phyloP scores from a whole-genome alignment of 495 filamentous ascomycete species.

The Hypoxylon fragiforme region DNA sequence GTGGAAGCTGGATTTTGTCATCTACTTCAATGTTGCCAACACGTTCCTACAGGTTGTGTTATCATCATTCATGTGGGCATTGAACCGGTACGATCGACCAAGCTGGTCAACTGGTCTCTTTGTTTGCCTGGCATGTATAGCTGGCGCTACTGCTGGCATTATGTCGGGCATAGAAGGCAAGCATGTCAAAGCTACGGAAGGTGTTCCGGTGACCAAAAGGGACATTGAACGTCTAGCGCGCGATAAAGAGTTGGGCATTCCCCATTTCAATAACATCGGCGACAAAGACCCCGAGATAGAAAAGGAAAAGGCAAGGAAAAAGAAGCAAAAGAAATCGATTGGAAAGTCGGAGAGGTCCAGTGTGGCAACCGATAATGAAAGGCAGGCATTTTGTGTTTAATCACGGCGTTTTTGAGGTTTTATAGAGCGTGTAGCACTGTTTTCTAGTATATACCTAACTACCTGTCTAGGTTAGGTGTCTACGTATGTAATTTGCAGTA shows the following conservation, averaged over 20 bases:
- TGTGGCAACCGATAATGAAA: conserved; percentile 19
- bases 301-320: conserved; percentile 37
- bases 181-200: conserved; percentile 67
- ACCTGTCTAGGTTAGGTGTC: too few relatives aligned
- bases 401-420: conserved; percentile 13
- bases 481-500: conserved; percentile 5
- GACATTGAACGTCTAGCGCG: conserved; percentile 49
- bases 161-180: conserved; percentile 69
- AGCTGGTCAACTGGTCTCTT: conserved; percentile 75
- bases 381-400: conserved; percentile 20
- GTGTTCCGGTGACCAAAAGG: conserved; percentile 53
- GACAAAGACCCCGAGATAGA: conserved; percentile 52
- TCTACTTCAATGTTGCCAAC: conserved; percentile 75
- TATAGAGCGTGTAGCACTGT: conserved; percentile 17
- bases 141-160: conserved; percentile 68
- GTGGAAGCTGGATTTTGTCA: conserved; percentile 81
- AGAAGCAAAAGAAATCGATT: conserved; percentile 31
- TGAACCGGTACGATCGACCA: conserved; percentile 70
- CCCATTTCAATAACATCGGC: conserved; percentile 58
- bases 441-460: not conserved
- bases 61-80: conserved; percentile 78
- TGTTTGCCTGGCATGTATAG: conserved; percentile 68
- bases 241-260: conserved; percentile 54
- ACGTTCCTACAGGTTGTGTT: conserved; percentile 73
- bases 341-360: conserved; percentile 17